A percentile compares a stretch with the other conserved stretches of the same genome.
Evolutionary conservation across 2,329 filamentous ascomycete genomes (phyloP).

Genomic region (Graphiopsis chlorocephala): DNA sequence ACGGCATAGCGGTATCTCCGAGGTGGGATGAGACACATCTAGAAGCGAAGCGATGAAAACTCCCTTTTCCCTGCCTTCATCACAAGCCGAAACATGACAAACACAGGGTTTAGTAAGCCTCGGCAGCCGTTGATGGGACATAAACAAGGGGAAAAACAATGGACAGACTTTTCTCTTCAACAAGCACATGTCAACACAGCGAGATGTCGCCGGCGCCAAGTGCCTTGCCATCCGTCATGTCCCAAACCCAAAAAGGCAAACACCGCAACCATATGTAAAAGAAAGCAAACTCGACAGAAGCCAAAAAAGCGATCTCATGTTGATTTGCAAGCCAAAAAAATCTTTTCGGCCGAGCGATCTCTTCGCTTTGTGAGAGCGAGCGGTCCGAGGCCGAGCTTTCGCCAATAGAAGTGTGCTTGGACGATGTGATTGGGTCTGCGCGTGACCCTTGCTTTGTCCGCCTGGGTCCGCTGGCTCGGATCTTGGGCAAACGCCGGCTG

Average conservation of each 20-base stretch:
- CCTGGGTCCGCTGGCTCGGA: not conserved
- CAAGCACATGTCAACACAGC: not conserved
- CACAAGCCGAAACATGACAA: not conserved
- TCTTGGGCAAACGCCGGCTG: not conserved
- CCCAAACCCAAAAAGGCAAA: not conserved
- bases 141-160: not conserved
- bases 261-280: too few relatives aligned
- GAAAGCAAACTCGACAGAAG: not conserved
- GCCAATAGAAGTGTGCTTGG: not conserved
- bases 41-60: not conserved
- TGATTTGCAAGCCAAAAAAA: not conserved
- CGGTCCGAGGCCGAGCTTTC: not conserved
- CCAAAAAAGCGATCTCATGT: too few relatives aligned
- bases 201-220: conserved; percentile 9
- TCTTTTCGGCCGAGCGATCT: not conserved
- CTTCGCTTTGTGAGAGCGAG: too few relatives aligned
- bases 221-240: not conserved
- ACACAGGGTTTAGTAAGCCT: not conserved
- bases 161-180: not conserved
- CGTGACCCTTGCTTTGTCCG: not conserved
- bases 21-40: not conserved
- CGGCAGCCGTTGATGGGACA: not conserved
- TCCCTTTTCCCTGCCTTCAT: not conserved
- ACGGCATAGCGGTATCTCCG: not conserved
- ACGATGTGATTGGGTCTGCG: not conserved